phyloP scores from a whole-genome alignment of 495 filamentous ascomycete genomes.

The Apodospora peruviana region DNA sequence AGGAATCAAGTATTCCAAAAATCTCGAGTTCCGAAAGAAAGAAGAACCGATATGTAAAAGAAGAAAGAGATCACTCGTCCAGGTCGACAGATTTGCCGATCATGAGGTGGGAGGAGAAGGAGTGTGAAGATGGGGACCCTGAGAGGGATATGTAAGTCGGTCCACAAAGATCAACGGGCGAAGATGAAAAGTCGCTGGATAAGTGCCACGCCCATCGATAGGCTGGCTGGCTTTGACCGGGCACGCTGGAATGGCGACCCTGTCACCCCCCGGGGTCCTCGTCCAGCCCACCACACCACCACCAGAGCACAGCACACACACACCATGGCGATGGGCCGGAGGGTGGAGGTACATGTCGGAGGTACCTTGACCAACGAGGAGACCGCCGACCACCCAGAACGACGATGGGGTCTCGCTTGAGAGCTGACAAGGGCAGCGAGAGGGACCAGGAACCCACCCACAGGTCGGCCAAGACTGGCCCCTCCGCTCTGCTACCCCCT shows the following conservation, averaged over 20 bases:
- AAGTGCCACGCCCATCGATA: constrained; percentile 20
- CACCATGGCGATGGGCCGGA: constrained; percentile 13
- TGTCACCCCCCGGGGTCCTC: constrained; percentile 5
- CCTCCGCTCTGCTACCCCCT: constrained; percentile 19
- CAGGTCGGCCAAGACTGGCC: constrained; percentile 21
- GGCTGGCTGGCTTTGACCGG: constrained; percentile 15
- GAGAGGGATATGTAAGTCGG: constrained; percentile 43
- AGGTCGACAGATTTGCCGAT: constrained; percentile 47
- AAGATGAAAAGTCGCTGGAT: constrained; percentile 35
- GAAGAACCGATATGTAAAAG: constrained; percentile 44
- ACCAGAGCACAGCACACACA: constrained; percentile 9
- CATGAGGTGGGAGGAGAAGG: constrained; percentile 34
- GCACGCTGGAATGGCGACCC: constrained; percentile 8
- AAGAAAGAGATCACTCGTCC: constrained; percentile 44
- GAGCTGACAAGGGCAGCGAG: constrained; percentile 37
- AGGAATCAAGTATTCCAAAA: constrained; percentile 37
- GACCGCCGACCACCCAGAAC: no score
- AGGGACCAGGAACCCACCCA: constrained; percentile 24
- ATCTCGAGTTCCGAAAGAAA: constrained; percentile 41
- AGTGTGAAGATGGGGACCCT: constrained; percentile 40
- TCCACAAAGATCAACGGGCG: constrained; percentile 30
- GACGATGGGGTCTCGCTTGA: constrained; percentile 41
- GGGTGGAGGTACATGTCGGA: constrained; percentile 1
- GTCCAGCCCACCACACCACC: background rate
- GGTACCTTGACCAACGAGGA: background rate